These are phyloP conservation scores for Neofusicoccum parvum DNA, from an alignment of 2,329 filamentous ascomycete genomes.

Conservation along the genomic window DNA sequence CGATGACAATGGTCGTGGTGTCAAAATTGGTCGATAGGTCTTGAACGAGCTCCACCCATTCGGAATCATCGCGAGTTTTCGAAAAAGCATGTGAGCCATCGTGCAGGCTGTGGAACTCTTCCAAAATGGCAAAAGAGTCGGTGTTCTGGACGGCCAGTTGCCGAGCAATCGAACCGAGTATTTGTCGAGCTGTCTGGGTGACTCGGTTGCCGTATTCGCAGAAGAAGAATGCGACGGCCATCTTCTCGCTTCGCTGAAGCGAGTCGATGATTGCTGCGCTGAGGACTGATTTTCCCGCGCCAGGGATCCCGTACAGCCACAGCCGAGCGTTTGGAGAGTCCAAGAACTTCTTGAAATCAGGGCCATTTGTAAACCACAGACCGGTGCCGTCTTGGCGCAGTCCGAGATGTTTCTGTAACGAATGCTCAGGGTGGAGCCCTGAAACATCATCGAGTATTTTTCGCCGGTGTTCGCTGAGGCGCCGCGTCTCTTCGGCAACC, in stretches of 20 bases:
- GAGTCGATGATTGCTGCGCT: not conserved
- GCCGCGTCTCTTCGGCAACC: not conserved
- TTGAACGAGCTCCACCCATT: not conserved
- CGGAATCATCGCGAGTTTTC: not conserved
- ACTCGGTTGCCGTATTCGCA: not conserved
- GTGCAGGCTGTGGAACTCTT: not conserved
- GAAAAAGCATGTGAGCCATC: not conserved
- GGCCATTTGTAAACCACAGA: not conserved
- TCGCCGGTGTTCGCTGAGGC: not conserved
- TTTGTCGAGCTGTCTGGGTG: not conserved
- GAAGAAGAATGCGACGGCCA: not conserved
- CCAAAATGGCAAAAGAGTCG: not conserved
- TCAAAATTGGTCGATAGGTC: not conserved
- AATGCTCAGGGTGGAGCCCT: not conserved
- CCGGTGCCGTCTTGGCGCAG: not conserved
- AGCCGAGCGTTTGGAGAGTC: not conserved
- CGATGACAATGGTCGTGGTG: not conserved
- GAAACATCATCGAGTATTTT: not conserved
- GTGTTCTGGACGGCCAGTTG: not conserved
- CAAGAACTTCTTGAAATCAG: not conserved
- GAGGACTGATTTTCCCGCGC: not conserved
- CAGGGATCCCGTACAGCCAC: not conserved
- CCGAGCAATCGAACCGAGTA: not conserved
- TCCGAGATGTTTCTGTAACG: not conserved
- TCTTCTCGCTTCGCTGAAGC: not conserved